These are phyloP conservation scores for Gomphus bonarii DNA, from an alignment of 1,284 basidiomycete species.

Conservation along the genomic window DNA sequence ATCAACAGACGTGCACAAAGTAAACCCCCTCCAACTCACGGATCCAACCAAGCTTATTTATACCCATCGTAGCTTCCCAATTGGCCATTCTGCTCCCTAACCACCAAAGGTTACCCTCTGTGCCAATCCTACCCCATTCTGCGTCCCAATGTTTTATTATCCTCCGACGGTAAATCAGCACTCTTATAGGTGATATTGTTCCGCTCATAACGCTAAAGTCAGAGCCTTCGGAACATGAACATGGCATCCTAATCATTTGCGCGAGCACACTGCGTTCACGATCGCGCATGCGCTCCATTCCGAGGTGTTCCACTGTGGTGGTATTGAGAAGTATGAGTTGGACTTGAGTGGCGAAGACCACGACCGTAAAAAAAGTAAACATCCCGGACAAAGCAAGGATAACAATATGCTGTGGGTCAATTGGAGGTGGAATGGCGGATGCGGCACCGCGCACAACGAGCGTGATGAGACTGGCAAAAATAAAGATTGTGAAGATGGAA, in stretches of 20 bases:
- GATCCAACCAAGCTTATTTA: constrained; percentile 54
- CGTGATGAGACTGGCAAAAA: constrained; percentile 43
- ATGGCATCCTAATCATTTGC: constrained; percentile 28
- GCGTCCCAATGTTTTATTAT: constrained; percentile 50
- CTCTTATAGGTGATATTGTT: background rate
- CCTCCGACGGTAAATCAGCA: constrained; percentile 24
- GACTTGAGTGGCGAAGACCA: constrained; percentile 50
- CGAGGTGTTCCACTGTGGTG: constrained; percentile 73
- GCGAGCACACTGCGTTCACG: constrained; percentile 45
- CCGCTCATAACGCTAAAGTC: constrained; percentile 7
- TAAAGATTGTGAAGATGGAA: constrained; percentile 45
- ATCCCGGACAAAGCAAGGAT: constrained; percentile 53
- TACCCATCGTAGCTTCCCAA: constrained; percentile 74
- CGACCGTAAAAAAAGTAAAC: constrained; percentile 60
- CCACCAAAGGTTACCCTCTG: constrained; percentile 85
- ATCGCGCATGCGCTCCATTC: constrained; percentile 43
- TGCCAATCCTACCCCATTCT: constrained; percentile 66
- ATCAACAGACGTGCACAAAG: constrained; percentile 1
- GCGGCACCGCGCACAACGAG: constrained; percentile 29
- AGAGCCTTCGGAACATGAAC: constrained; percentile 9
- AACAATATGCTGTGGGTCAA: constrained; percentile 60
- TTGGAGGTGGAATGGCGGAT: constrained; percentile 14
- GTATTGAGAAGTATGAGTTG: constrained; percentile 52
- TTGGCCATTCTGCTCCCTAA: constrained; percentile 47
- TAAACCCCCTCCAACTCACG: constrained; percentile 37